Evolutionary conservation across 768 basidiomycete species (phyloP), one percentile per base, ranked within the genome.

Genomic region (Gyrodon lividus): DNA sequence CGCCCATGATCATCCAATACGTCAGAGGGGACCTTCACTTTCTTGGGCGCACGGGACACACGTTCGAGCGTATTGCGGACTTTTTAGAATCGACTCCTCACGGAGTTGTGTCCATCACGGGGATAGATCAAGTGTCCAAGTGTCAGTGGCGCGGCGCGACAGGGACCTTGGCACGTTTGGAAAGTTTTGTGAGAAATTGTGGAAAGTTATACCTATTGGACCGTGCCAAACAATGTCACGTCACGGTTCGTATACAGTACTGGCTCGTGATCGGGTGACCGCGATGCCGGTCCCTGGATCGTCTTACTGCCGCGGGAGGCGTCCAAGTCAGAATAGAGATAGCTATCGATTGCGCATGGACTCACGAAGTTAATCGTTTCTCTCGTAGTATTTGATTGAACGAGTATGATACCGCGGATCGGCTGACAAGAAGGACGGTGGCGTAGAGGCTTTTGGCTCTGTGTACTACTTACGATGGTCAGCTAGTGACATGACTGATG

Each of bases 271-370:
- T 56, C 60, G 66, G 66, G 34, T 51, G 38, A 55, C 35, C 31
- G 40, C 56, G 55, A 34, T 50, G 28, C 56, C 54, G 57, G 57
- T 64, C 26, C 63, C 66, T 70, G 60, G 66, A 68, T 66, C 50
- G 56, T 56, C 66, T 59, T 68, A 58, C 33, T 42, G 52, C 66
- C 68, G 68, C 66, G 68, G 67, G 64, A 65, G 50, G 52, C 14
- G 24, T 43, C 33, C 48, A 55, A 30, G 35, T 33, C 5, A 46
- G 26, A 38, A 56, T 38, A 39, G 46, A 46, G 51, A 34, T 46
- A 52, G 52, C 19, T 35, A 39, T 56, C 23, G 43, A 51, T 28
- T 28, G 37, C 5, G 6, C 47, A 44, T 48, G 40, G 23, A 34
- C 19, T 19, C 7, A 10, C 9, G 44, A 23, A 46, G 52, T n/a